Evolutionary conservation across 495 filamentous ascomycete genomes (phyloP).

Genomic region (Aspergillus taichungensis): DNA sequence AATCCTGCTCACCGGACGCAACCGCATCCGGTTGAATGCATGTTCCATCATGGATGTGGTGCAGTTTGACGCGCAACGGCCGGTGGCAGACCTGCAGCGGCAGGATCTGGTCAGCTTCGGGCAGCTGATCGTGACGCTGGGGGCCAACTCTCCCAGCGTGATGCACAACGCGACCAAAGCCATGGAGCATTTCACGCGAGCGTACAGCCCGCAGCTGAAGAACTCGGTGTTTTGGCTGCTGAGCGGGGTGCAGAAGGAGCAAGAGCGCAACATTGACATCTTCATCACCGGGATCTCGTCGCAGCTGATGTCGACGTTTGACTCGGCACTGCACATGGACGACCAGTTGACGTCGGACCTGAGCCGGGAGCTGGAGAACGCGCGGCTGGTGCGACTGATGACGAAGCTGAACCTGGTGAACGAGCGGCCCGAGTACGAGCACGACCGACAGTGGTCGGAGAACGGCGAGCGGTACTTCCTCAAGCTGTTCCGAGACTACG

Average conservation of each 20-base stretch:
- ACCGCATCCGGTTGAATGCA: constrained; percentile 79
- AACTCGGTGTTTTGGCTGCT: constrained; percentile 73
- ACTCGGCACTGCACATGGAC: constrained; percentile 62
- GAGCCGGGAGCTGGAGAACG: constrained; percentile 79
- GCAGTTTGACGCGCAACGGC: constrained; percentile 57
- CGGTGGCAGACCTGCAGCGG: constrained; percentile 68
- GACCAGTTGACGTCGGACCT: constrained; percentile 66
- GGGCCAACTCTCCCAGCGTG: constrained; percentile 51
- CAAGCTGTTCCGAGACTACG: constrained; percentile 91
- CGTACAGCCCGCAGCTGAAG: constrained; percentile 64
- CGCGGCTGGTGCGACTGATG: constrained; percentile 71
- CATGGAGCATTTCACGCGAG: constrained; percentile 62
- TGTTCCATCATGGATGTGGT: constrained; percentile 85
- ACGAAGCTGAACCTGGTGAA: constrained; percentile 78
- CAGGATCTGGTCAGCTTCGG: constrained; percentile 86
- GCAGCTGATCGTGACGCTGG: constrained; percentile 69
- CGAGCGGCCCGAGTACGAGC: constrained; percentile 78
- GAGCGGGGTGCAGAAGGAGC: constrained; percentile 36
- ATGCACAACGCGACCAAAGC: constrained; percentile 49
- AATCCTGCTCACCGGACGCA: constrained; percentile 59
- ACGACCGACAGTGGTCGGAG: constrained; percentile 71
- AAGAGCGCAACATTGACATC: constrained; percentile 62
- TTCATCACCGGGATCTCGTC: constrained; percentile 68
- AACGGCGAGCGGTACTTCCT: constrained; percentile 83
- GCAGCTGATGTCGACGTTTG: constrained; percentile 60